Evolutionary conservation across 73 alveolate genomes (phyloP).

Genomic region (Paramecium octaurelia): DNA sequence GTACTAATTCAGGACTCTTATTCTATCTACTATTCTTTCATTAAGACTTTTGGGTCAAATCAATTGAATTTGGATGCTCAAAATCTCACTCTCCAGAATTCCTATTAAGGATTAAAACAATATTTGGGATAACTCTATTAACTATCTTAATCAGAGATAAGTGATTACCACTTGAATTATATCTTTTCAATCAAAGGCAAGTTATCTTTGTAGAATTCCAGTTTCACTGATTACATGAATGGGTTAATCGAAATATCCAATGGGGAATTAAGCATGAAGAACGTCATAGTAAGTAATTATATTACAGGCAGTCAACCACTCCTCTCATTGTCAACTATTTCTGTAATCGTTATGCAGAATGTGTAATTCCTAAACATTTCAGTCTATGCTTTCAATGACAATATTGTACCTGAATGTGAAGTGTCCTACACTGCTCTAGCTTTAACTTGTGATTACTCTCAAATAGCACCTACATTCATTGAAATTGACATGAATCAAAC

Average conservation of each 20-base stretch:
- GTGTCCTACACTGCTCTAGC: background rate
- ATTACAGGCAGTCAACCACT: background rate
- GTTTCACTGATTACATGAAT: background rate
- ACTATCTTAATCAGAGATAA: background rate
- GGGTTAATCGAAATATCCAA: background rate
- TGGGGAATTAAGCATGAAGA: background rate
- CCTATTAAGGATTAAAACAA: background rate
- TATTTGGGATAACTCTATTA: background rate
- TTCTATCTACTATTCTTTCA: background rate
- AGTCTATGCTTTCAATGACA: background rate
- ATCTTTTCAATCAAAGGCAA: background rate
- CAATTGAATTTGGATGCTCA: background rate
- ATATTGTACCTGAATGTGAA: background rate
- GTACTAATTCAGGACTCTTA: background rate
- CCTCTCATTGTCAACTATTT: background rate
- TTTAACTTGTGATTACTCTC: background rate
- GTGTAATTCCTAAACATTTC: background rate
- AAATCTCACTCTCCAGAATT: background rate
- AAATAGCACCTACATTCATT: background rate
- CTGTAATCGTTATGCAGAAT: background rate
- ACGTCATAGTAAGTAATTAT: background rate
- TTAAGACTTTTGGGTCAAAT: background rate
- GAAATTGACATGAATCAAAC: background rate
- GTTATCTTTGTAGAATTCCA: background rate
- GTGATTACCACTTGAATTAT: background rate